Percentiles rank a stretch among this genome's conserved stretches.
phyloP scores from a whole-genome alignment of 345 rosid species.

The Anastatica hierochuntica region DNA sequence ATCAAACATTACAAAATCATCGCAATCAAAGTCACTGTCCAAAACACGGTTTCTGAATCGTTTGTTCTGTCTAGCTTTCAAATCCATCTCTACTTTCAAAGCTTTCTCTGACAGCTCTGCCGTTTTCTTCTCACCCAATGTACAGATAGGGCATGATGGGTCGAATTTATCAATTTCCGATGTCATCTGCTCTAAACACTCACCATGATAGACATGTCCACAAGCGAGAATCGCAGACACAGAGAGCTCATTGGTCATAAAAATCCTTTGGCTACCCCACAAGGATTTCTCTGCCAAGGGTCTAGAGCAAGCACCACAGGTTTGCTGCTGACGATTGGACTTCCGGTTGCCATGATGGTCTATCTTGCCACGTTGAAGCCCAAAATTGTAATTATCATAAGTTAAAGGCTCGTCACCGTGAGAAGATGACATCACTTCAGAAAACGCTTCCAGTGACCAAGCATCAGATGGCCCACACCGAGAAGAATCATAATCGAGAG shows the following conservation, averaged over 20 bases:
- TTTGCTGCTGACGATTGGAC: too few species aligned
- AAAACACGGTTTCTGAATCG: slow-evolving; percentile 58
- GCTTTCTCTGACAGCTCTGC: slow-evolving; percentile 71
- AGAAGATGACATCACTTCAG: slow-evolving; percentile 72
- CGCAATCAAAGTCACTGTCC: slow-evolving; percentile 49
- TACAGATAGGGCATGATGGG: slow-evolving; percentile 88
- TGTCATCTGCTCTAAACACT: slow-evolving; percentile 89
- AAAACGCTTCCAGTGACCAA: slow-evolving; percentile 77
- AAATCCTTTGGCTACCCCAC: slow-evolving; percentile 72
- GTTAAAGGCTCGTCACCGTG: slow-evolving; percentile 45
- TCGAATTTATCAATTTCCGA: slow-evolving; percentile 69
- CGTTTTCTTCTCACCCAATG: slow-evolving; percentile 72
- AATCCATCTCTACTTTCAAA: slow-evolving; percentile 63
- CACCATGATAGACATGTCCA: slow-evolving; percentile 96
- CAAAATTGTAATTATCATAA: slow-evolving; percentile 45
- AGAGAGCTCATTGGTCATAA: slow-evolving; percentile 48
- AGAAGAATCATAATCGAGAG: slow-evolving; percentile 56
- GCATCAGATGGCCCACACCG: slow-evolving; percentile 62
- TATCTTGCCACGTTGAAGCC: slow-evolving; percentile 39
- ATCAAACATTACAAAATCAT: slow-evolving; percentile 35
- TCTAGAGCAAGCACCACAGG: slow-evolving; percentile 85
- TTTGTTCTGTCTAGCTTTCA: slow-evolving; percentile 51
- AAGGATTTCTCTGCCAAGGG: slow-evolving; percentile 63
- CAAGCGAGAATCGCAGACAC: slow-evolving; percentile 74
- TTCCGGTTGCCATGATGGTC: slow-evolving; percentile 34